Conservation (phyloP, 2,329 filamentous ascomycete species). For the Aspergillus costaricaensis region DNA sequence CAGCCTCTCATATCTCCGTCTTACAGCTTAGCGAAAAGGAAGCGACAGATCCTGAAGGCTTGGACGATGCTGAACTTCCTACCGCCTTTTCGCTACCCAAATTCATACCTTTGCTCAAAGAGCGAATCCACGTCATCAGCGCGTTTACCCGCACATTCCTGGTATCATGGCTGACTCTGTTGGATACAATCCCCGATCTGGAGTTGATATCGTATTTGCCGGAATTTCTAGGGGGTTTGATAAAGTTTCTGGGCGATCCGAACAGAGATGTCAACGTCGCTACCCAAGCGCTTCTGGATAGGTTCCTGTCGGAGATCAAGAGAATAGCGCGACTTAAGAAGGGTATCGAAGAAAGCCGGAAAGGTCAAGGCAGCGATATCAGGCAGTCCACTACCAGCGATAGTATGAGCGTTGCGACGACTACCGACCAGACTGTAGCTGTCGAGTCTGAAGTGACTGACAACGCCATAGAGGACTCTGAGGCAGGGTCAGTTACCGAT, state of each 20-base stretch:
- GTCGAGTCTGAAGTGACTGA: conserved; percentile 51
- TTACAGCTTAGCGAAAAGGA: conserved; percentile 65
- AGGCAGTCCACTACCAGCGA: conserved; percentile 72
- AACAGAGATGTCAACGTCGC: conserved; percentile 94
- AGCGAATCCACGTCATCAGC: conserved; percentile 91
- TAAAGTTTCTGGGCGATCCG: conserved; percentile 88
- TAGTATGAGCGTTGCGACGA: conserved; percentile 60
- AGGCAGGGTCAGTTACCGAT: conserved; percentile 50
- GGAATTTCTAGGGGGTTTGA: conserved; percentile 83
- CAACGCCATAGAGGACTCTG: conserved; percentile 56
- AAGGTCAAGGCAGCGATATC: conserved; percentile 65
- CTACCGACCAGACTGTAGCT: conserved; percentile 49
- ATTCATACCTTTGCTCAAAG: conserved; percentile 91
- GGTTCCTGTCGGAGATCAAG: conserved; percentile 90
- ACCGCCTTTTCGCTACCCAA: conserved; percentile 88
- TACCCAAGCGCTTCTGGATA: conserved; percentile 83
- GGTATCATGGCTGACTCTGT: conserved; percentile 90
- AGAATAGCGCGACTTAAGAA: conserved; percentile 91
- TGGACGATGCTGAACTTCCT: conserved; percentile 56
- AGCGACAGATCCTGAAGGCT: conserved; percentile 41
- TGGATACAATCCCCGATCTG: conserved; percentile 95
- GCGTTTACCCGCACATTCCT: conserved; percentile 94
- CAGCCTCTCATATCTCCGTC: conserved; percentile 90
- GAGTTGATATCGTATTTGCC: conserved; percentile 92
- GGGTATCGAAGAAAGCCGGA: conserved; percentile 83